Evolutionary conservation across 176 grass and related monocot genomes (phyloP), one percentile per base, ranked within the genome.

Genomic region (Guadua angustifolia): DNA sequence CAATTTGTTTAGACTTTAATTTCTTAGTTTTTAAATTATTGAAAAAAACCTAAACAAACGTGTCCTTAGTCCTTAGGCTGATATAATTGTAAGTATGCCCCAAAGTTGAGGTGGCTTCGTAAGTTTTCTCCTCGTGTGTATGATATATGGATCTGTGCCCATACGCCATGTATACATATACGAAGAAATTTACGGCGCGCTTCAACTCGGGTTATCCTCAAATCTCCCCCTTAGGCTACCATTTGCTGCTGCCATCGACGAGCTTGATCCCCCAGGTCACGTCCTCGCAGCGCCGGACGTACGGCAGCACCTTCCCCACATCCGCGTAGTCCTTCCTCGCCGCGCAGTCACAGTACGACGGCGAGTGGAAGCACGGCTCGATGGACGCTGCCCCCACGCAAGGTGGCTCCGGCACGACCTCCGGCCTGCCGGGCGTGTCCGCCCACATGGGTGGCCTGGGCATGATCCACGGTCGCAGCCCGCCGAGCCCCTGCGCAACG

Each of bases 291-390:
- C 71, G 86, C 7, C n/a, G 63, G 47, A 97, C 66, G 81, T 92
- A 80, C 0, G 86, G 88, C n/a, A 65, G 8, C 18, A 81, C 66
- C 39, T 47, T 84, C 12, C 79, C 88, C 1, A 83, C 79, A 6
- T 94, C 74, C 0, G 46, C 62, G n/a, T n/a, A n/a, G n/a, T 77
- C 56, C 62, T 10, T 73, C 29, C 51, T 80, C 18, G 77, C 87
- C 9, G 74, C 75, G 64, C 94, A 97, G 66, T 91, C 73, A 32
- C 72, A 88, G 10, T 55, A 36, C 0, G 92, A 86, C 47, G 95
- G 92, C 5, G 71, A 21, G 65, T 95, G 92, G 50, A 90, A 90
- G 72, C 94, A 97, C 4, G 89, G 71, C 57, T 97, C 94, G 11
- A 94, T 60, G 15, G 86, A 79, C 19, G 33, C 22, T 6, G 15